A percentile compares a stretch with the other conserved stretches of the same genome.
phyloP scores from a whole-genome alignment of 495 filamentous ascomycete species.

The Penicillium taxi region DNA sequence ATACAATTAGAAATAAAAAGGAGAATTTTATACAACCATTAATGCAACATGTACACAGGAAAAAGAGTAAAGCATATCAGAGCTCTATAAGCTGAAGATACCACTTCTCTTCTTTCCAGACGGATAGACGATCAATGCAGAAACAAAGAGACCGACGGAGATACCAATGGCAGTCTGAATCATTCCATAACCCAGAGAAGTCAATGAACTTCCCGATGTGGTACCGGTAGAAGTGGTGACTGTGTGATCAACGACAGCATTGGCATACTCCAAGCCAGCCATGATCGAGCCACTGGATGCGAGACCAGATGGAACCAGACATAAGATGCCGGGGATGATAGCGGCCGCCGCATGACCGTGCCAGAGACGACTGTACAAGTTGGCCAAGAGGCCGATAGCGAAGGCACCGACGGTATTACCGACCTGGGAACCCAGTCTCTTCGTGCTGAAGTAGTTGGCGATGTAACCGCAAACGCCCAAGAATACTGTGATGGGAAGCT shows the following conservation, averaged over 20 bases:
- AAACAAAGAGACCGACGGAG: constrained; percentile 75
- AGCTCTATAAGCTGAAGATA: constrained; percentile 69
- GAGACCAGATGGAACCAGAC: constrained; percentile 80
- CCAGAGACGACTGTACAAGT: constrained; percentile 70
- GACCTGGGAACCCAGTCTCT: constrained; percentile 61
- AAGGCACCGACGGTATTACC: constrained; percentile 77
- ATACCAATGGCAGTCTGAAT: constrained; percentile 86
- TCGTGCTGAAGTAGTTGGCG: constrained; percentile 67
- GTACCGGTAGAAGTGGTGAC: constrained; percentile 3
- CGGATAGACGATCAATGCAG: constrained; percentile 76
- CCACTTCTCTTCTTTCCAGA: constrained; percentile 73
- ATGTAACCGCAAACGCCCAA: constrained; percentile 73
- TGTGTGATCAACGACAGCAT: constrained; percentile 48
- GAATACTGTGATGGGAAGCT: constrained; percentile 68
- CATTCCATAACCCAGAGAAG: constrained; percentile 55
- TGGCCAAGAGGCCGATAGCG: constrained; percentile 72
- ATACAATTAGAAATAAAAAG: too few relatives aligned
- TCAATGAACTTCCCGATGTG: constrained; percentile 13
- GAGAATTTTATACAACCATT: too few relatives aligned
- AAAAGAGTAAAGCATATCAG: too few relatives aligned
- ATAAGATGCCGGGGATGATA: constrained; percentile 88
- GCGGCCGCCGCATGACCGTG: constrained; percentile 78
- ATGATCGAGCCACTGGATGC: constrained; percentile 73
- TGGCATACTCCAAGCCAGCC: constrained; percentile 65
- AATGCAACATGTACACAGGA: too few relatives aligned